phyloP scores from a whole-genome alignment of 129 eudicot genomes.

The Cynara cardunculus region DNA sequence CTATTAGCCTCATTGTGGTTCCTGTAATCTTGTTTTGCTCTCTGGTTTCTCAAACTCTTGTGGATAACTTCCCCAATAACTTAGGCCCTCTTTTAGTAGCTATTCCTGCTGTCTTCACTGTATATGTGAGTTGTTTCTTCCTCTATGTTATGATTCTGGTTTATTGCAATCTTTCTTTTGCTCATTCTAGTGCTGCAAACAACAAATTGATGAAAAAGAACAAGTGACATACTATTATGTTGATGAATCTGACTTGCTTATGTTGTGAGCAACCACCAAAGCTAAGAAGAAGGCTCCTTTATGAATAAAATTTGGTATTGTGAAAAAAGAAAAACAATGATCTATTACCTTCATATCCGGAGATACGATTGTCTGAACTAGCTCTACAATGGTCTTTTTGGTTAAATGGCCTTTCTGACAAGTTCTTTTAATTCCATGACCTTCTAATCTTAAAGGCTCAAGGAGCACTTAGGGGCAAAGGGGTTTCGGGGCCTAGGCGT shows the following conservation, averaged over 20 bases:
- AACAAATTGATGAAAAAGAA: neutral
- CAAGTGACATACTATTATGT: neutral
- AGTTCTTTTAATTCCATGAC: too few species aligned
- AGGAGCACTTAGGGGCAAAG: too few species aligned
- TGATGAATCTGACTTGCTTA: neutral
- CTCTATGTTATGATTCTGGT: neutral
- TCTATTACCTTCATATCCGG: too few species aligned
- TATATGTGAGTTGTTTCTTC: conserved; percentile 38
- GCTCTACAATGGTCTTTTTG: too few species aligned
- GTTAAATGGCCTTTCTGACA: too few species aligned
- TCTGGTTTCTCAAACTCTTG: conserved; percentile 50
- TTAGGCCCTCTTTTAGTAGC: conserved; percentile 33
- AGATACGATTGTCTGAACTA: too few species aligned
- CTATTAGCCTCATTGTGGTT: conserved; percentile 42
- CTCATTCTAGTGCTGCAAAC: neutral
- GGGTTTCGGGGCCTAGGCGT: too few species aligned
- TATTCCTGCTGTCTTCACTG: conserved; percentile 37
- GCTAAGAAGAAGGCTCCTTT: neutral
- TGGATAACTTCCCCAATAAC: conserved; percentile 27
- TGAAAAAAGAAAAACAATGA: neutral
- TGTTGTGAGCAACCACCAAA: neutral
- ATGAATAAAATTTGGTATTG: neutral
- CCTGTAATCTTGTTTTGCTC: conserved; percentile 52
- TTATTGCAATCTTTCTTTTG: neutral
- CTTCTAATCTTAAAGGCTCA: too few species aligned